Percentiles rank a stretch among this genome's conserved stretches.
phyloP scores from a whole-genome alignment of 2,329 filamentous ascomycete genomes.

The Fusarium pseudograminearum region DNA sequence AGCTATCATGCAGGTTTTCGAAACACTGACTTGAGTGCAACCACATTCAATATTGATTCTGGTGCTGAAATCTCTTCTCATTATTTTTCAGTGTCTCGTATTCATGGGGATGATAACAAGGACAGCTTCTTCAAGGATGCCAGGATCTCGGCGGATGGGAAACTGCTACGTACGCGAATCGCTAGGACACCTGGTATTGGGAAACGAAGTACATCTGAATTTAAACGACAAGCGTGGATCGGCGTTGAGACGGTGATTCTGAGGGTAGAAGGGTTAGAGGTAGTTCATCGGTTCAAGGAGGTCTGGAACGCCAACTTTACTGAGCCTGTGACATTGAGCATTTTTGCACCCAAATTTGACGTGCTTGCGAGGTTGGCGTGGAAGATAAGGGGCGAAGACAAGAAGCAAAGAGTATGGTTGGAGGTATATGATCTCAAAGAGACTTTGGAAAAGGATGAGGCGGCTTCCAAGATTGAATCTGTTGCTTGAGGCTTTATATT shows the following conservation, averaged over 20 bases:
- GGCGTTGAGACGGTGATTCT: neutral
- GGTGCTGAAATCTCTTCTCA: neutral
- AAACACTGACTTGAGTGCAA: neutral
- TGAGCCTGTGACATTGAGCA: neutral
- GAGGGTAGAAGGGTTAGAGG: neutral
- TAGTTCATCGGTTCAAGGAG: neutral
- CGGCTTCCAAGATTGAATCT: neutral
- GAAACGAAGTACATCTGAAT: neutral
- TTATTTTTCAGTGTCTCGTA: neutral
- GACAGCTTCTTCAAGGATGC: neutral
- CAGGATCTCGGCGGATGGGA: neutral
- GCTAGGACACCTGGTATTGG: neutral
- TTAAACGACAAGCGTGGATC: neutral
- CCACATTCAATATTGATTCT: neutral
- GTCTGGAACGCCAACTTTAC: neutral
- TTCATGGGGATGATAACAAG: neutral
- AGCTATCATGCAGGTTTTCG: neutral
- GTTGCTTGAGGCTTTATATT: neutral
- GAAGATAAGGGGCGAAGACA: neutral
- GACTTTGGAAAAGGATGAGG: neutral
- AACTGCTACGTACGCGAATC: neutral
- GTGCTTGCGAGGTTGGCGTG: neutral
- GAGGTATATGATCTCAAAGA: neutral
- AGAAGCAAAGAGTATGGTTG: neutral
- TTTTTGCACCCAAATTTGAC: neutral